Conservation (phyloP, 2,329 filamentous ascomycete species). For the Fusarium aywerte region DNA sequence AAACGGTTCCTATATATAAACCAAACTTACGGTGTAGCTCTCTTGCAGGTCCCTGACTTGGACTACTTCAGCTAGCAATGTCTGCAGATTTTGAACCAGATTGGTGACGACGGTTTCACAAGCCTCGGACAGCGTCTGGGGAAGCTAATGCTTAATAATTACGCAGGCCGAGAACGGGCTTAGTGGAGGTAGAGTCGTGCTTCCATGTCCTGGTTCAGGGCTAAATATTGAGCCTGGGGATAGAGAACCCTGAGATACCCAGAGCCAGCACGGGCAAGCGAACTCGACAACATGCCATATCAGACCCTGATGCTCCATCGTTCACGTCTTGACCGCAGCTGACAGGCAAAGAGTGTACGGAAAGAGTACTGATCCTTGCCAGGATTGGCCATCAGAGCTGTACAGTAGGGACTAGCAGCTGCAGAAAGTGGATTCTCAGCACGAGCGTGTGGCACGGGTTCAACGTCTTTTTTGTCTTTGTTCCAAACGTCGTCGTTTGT, state of each 20-base stretch:
- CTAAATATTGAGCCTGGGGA: conserved; percentile 5
- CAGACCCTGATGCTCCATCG: conserved; percentile 18
- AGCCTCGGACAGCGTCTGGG: conserved; percentile 17
- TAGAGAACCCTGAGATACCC: conserved; percentile 20
- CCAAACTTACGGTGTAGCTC: conserved; percentile 24
- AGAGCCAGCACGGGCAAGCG: background rate
- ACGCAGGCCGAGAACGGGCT: conserved; percentile 17
- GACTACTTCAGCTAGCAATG: conserved; percentile 11
- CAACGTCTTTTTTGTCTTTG: conserved; percentile 36
- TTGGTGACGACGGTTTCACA: background rate
- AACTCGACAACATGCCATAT: conserved; percentile 37
- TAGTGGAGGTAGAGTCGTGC: background rate
- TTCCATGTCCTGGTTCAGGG: conserved; percentile 12
- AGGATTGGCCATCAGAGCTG: conserved; percentile 9
- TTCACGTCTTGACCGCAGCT: conserved; percentile 26
- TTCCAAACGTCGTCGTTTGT: background rate
- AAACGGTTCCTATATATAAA: conserved; percentile 5
- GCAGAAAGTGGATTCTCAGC: conserved; percentile 31
- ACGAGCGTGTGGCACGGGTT: conserved; percentile 34
- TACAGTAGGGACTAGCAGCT: conserved; percentile 15
- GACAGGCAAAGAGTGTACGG: conserved; percentile 12
- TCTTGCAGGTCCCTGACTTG: conserved; percentile 11
- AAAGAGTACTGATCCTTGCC: conserved; percentile 11
- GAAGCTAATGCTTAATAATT: conserved; percentile 21
- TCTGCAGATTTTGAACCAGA: conserved; percentile 11